phyloP scores from a whole-genome alignment of 345 rosid species.

The Hevea brasiliensis region DNA sequence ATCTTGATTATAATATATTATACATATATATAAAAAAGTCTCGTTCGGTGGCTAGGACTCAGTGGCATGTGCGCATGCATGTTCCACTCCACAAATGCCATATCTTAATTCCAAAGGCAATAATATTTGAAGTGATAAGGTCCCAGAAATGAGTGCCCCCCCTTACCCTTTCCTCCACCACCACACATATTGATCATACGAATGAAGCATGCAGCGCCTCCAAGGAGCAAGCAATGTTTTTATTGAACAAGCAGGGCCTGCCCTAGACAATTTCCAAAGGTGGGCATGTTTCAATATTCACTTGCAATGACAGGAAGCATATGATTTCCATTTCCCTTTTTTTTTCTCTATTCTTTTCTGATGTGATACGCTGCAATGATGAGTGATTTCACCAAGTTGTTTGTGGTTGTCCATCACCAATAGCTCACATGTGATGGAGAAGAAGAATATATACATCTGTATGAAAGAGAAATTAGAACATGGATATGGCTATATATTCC shows the following conservation, averaged over 20 bases:
- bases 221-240: no score
- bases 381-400: not conserved
- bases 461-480: not conserved
- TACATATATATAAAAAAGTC: no score
- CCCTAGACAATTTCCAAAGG: conserved; percentile 16
- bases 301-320: conserved; percentile 9
- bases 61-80: no score
- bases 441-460: conserved; percentile 1
- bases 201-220: not conserved
- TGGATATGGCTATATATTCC: not conserved
- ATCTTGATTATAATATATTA: no score
- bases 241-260: not conserved
- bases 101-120: no score
- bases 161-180: no score
- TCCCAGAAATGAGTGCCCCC: no score
- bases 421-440: not conserved
- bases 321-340: not conserved
- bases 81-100: no score
- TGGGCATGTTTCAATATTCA: conserved; percentile 13
- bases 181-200: no score
- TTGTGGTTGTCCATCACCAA: conserved; percentile 11
- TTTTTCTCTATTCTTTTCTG: not conserved
- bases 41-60: no score
- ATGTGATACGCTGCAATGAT: not conserved
- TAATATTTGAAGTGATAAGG: no score